A percentile compares a stretch with the other conserved stretches of the same genome.
Conservation (phyloP, 352 stramenopile genomes). For the Globisporangium nagaii region DNA sequence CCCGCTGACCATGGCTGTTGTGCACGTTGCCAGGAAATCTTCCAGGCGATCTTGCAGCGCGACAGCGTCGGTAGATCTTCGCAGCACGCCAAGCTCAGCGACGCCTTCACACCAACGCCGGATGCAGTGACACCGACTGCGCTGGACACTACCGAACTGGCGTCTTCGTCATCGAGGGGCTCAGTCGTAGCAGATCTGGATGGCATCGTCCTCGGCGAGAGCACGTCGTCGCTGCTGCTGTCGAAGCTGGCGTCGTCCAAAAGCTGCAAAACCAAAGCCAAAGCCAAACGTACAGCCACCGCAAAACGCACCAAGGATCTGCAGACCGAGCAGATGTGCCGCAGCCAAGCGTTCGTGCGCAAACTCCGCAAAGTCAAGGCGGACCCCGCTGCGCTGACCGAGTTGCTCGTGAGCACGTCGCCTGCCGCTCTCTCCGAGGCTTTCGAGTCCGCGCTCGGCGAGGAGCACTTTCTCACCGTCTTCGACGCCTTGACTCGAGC, state of each 20-base stretch:
- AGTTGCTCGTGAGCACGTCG: conserved; percentile 5
- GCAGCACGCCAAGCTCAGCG: background rate
- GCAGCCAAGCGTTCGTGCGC: conserved; percentile 6
- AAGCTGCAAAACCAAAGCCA: background rate
- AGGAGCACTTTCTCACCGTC: conserved; percentile 9
- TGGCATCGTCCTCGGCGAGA: background rate
- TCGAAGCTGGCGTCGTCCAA: background rate
- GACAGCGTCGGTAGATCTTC: background rate
- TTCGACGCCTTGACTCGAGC: conserved; percentile 2
- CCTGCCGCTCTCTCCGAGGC: background rate
- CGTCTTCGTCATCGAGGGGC: background rate
- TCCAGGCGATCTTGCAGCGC: conserved; percentile 11
- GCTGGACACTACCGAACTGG: background rate
- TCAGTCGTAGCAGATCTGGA: background rate
- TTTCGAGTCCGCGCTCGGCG: conserved; percentile 4
- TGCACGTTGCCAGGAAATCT: conserved; percentile 9
- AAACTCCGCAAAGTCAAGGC: conserved; percentile 1
- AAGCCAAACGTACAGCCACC: background rate
- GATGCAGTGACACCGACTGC: background rate
- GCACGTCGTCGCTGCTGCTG: background rate
- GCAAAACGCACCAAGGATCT: background rate
- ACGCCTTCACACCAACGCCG: background rate
- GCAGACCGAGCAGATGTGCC: background rate
- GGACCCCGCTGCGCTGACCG: background rate
- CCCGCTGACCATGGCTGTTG: too few species aligned